Evolutionary conservation across 148 eudicot species (phyloP).

Genomic region (Cornus controversa): DNA sequence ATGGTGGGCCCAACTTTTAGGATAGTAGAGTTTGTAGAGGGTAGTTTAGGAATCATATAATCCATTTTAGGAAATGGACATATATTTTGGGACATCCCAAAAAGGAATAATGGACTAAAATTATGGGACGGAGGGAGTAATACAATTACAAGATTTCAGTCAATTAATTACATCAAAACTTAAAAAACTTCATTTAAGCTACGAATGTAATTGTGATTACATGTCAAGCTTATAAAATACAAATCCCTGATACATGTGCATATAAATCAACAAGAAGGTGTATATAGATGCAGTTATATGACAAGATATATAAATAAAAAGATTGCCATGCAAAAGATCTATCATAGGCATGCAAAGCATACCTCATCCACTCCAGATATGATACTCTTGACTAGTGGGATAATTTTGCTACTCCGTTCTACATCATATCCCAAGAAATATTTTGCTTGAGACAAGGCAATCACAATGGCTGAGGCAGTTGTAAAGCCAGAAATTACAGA

Average conservation of each 20-base stretch:
- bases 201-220: not conserved
- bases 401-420: slow-evolving; percentile 76
- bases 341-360: slow-evolving; percentile 20
- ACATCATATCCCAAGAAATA: slow-evolving; percentile 89
- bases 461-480: slow-evolving; percentile 93
- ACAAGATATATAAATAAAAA: not conserved
- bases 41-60: no score
- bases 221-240: slow-evolving; percentile 2
- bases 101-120: no score
- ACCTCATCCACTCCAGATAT: slow-evolving; percentile 78
- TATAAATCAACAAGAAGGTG: not conserved
- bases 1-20: no score
- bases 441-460: slow-evolving; percentile 94
- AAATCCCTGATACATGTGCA: not conserved
- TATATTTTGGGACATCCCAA: no score
- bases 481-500: slow-evolving; percentile 99
- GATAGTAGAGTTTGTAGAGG: no score
- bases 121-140: no score
- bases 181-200: not conserved
- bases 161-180: not conserved
- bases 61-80: no score
- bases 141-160: not conserved
- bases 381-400: slow-evolving; percentile 78
- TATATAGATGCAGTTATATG: no score
- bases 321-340: not conserved